These are phyloP conservation scores for Mikania micrantha DNA, from an alignment of 129 eudicot genomes.

Conservation along the genomic window DNA sequence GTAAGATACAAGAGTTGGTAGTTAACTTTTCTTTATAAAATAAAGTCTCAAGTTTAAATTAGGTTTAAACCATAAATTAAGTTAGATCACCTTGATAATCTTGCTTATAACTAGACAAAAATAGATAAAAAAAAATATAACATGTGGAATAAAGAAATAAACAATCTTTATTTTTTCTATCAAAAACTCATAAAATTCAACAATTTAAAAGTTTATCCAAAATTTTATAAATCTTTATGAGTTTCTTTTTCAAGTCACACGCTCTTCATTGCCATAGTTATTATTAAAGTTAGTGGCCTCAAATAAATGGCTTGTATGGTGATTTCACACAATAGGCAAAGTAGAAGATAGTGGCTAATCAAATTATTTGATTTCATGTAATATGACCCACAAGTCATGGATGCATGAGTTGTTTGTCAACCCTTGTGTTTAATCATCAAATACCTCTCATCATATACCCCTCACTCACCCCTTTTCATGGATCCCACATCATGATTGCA, in stretches of 20 bases:
- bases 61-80: background rate
- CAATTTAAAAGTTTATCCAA: background rate
- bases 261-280: background rate
- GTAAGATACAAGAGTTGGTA: too few species aligned
- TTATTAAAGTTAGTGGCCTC: background rate
- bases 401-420: constrained; percentile 21
- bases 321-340: background rate
- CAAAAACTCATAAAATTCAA: too few species aligned
- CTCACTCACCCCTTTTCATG: constrained; percentile 38
- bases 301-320: too few species aligned
- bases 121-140: too few species aligned
- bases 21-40: background rate
- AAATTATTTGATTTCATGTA: constrained; percentile 26
- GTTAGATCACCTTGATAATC: background rate
- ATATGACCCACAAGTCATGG: constrained; percentile 27
- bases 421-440: constrained; percentile 32
- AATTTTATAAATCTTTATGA: background rate
- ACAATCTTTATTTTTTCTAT: too few species aligned
- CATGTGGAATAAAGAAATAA: too few species aligned
- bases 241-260: background rate
- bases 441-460: constrained; percentile 37
- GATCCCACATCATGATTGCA: constrained; percentile 39
- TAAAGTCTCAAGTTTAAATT: background rate
- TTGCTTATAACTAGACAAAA: background rate
- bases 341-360: constrained; percentile 23